Conservation (phyloP, 257 asterid genomes). For the Lithospermum erythrorhizon region DNA sequence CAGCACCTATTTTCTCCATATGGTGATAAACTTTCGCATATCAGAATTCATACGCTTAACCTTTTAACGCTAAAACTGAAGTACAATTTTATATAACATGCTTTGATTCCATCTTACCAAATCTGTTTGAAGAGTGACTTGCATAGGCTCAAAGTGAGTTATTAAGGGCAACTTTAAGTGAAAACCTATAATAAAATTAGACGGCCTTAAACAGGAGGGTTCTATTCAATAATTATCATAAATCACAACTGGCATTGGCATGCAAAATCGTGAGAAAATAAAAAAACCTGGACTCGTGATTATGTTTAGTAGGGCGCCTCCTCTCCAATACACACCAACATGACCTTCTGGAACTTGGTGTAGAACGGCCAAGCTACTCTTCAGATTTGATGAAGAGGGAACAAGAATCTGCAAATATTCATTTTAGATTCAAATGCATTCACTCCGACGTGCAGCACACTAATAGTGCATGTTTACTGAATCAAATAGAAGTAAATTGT, state of each 20-base stretch:
- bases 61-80: background rate
- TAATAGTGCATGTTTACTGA: background rate
- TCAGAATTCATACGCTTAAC: background rate
- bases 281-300: slow-evolving; percentile 69
- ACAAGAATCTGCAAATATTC: slow-evolving; percentile 38
- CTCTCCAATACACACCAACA: slow-evolving; percentile 97
- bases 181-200: slow-evolving; percentile 46
- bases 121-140: slow-evolving; percentile 97
- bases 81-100: background rate
- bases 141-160: slow-evolving; percentile 94
- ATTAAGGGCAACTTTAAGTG: slow-evolving; percentile 78
- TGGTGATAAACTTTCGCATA: background rate
- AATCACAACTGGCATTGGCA: background rate
- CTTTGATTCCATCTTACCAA: slow-evolving; percentile 37
- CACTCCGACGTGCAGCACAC: background rate
- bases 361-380: slow-evolving; percentile 48
- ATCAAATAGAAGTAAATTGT: background rate
- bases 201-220: background rate
- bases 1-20: slow-evolving; percentile 1
- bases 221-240: background rate
- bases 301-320: slow-evolving; percentile 87
- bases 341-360: slow-evolving; percentile 99
- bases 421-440: slow-evolving; percentile 7
- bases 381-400: slow-evolving; percentile 36
- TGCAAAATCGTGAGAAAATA: slow-evolving; percentile 2